Conservation (phyloP, 257 asterid genomes). For the Pogostemon cablin region DNA sequence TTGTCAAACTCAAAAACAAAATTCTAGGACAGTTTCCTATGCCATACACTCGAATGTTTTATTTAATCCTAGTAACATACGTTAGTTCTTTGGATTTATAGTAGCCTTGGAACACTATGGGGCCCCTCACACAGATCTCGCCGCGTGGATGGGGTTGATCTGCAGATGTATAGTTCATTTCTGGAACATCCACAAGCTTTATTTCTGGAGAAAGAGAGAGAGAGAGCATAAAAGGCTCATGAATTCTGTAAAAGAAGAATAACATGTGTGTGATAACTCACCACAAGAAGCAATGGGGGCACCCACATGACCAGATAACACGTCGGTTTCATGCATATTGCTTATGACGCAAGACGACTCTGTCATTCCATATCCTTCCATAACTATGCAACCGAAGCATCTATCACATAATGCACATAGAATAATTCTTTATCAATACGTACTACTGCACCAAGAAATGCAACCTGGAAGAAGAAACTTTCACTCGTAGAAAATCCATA, state of each 20-base stretch:
- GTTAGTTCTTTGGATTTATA: slow-evolving; percentile 69
- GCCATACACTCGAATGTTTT: too few species aligned
- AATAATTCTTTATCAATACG: not conserved
- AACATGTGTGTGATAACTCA: slow-evolving; percentile 33
- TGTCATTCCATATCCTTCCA: slow-evolving; percentile 86
- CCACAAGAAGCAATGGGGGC: slow-evolving; percentile 78
- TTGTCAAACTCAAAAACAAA: not conserved
- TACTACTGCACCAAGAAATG: not conserved
- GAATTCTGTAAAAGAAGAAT: not conserved
- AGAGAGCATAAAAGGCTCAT: not conserved
- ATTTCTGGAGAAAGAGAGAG: slow-evolving; percentile 43
- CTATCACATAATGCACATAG: slow-evolving; percentile 33
- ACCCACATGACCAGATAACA: slow-evolving; percentile 77
- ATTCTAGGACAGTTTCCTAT: too few species aligned
- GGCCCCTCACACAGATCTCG: slow-evolving; percentile 86
- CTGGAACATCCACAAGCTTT: slow-evolving; percentile 82
- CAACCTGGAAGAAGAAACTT: slow-evolving; percentile 33
- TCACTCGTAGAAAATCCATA: slow-evolving; percentile 79
- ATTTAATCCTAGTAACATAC: slow-evolving; percentile 33
- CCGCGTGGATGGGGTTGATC: slow-evolving; percentile 86
- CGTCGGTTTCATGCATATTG: slow-evolving; percentile 61
- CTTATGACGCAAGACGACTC: slow-evolving; percentile 76
- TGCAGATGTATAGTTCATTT: slow-evolving; percentile 76
- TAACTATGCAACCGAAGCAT: slow-evolving; percentile 71
- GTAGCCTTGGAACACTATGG: slow-evolving; percentile 74